A percentile compares a stretch with the other conserved stretches of the same genome.
These are phyloP conservation scores for Aspergillus unguis DNA, from an alignment of 2,329 filamentous ascomycete species.

Conservation along the genomic window DNA sequence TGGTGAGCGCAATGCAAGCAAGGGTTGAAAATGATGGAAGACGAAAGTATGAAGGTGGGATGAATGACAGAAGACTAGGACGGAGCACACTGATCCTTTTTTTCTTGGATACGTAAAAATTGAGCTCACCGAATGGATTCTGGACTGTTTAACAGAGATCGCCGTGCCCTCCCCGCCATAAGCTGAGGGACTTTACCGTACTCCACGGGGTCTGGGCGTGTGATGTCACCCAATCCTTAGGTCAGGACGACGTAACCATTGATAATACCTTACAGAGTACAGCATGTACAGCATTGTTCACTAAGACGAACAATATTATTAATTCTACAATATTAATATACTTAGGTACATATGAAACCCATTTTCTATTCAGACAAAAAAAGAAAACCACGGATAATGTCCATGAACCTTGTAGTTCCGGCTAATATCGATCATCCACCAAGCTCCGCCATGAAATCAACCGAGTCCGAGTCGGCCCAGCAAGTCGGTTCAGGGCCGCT, in stretches of 20 bases:
- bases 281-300: too few species aligned
- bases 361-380: neutral
- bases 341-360: neutral
- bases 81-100: neutral
- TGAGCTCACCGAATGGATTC: neutral
- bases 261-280: too few species aligned
- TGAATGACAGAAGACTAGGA: neutral
- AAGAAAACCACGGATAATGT: neutral
- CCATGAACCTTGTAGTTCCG: slow-evolving; percentile 15
- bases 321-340: too few species aligned
- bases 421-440: slow-evolving; percentile 14
- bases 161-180: neutral
- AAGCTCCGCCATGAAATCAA: slow-evolving; percentile 3
- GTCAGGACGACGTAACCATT: slow-evolving; percentile 1
- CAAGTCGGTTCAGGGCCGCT: neutral
- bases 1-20: neutral
- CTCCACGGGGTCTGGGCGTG: too few species aligned
- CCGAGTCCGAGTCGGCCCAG: slow-evolving; percentile 3
- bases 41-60: neutral
- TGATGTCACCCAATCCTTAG: slow-evolving; percentile 7
- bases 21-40: too few species aligned
- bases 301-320: too few species aligned
- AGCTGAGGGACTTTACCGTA: too few species aligned
- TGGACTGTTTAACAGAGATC: neutral
- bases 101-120: neutral